Evolutionary conservation across 2,329 filamentous ascomycete genomes (phyloP).

Genomic region (Colletotrichum sp.): DNA sequence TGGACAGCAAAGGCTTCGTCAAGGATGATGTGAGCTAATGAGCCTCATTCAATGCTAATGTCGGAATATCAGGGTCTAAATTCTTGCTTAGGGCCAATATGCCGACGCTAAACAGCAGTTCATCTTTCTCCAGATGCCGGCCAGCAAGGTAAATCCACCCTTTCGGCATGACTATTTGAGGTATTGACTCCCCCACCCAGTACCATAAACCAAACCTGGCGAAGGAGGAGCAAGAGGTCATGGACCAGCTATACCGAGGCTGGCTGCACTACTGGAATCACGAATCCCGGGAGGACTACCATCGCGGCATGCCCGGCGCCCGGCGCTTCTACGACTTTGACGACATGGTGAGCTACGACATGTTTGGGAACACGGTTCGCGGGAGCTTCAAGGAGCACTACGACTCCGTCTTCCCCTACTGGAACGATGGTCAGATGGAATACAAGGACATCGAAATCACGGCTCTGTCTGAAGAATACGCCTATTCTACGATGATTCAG

Average conservation of each 20-base stretch:
- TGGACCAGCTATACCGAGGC: not conserved
- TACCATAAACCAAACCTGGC: not conserved
- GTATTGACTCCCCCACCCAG: not conserved
- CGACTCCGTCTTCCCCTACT: not conserved
- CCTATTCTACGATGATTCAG: not conserved
- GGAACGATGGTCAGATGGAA: not conserved
- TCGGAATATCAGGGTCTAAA: no score
- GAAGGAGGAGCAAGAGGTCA: not conserved
- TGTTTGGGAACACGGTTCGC: not conserved
- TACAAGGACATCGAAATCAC: not conserved
- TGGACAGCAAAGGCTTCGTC: no score
- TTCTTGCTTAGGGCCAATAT: no score
- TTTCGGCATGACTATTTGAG: not conserved
- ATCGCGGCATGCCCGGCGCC: not conserved
- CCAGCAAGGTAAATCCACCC: not conserved
- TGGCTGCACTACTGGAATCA: not conserved
- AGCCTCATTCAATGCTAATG: no score
- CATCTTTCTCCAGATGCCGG: not conserved
- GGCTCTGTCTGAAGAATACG: not conserved
- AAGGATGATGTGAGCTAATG: no score
- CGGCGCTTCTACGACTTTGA: not conserved
- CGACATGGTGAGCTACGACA: not conserved
- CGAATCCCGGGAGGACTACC: not conserved
- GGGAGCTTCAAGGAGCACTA: not conserved
- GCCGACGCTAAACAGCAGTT: not conserved